Percentiles rank a stretch among this genome's conserved stretches.
phyloP scores from a whole-genome alignment of 257 asterid species.

The Apocynum venetum region DNA sequence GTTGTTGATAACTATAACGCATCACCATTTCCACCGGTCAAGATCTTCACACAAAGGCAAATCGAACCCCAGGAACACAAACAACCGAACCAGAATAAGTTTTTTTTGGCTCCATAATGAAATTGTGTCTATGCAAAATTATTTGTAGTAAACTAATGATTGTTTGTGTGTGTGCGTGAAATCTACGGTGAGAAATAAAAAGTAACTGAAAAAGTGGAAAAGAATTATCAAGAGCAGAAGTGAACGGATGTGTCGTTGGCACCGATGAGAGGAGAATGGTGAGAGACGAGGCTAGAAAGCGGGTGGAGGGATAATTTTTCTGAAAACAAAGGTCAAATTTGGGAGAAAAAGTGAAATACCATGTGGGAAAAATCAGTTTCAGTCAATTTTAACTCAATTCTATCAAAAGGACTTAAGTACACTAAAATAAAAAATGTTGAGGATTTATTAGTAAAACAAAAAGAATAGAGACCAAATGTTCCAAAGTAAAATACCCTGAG shows the following conservation, averaged over 20 bases:
- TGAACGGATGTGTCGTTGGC: conserved; percentile 94
- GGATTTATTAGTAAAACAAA: too few relatives aligned
- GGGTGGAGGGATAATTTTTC: conserved; percentile 28
- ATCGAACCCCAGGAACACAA: conserved; percentile 59
- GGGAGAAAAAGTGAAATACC: too few relatives aligned
- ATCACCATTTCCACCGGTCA: too few relatives aligned
- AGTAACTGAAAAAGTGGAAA: too few relatives aligned
- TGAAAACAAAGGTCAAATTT: too few relatives aligned
- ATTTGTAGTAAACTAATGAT: background rate
- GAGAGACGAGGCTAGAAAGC: conserved; percentile 24
- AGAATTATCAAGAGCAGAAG: conserved; percentile 66
- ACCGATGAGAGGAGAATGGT: conserved; percentile 53
- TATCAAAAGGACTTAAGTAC: too few relatives aligned
- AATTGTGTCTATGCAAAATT: conserved; percentile 14
- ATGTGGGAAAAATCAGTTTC: too few relatives aligned
- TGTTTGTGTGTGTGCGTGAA: background rate
- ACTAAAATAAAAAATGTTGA: too few relatives aligned
- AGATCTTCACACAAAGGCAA: conserved; percentile 43
- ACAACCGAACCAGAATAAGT: conserved; percentile 64
- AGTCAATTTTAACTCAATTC: too few relatives aligned
- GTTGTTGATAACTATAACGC: too few relatives aligned
- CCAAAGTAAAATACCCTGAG: too few relatives aligned
- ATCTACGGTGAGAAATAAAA: background rate
- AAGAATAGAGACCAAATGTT: too few relatives aligned
- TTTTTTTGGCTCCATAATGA: conserved; percentile 55